Percentiles rank a stretch among this genome's conserved stretches.
These are phyloP conservation scores for Phaseolus coccineus DNA, from an alignment of 331 rosid species.

Conservation along the genomic window DNA sequence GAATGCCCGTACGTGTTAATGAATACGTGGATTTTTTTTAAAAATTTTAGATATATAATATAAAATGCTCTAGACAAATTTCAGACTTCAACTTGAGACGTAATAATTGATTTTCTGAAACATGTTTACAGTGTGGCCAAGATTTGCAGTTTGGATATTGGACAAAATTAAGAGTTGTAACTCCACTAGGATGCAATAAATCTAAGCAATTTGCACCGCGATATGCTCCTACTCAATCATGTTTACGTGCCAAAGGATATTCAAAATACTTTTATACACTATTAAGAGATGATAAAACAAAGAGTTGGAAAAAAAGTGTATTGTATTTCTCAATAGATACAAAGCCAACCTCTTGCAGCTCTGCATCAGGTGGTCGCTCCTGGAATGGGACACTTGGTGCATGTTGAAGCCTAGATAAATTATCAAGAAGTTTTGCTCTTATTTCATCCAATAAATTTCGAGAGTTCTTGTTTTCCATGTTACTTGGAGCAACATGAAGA, in stretches of 20 bases:
- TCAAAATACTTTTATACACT: background rate
- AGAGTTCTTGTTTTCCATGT: slow-evolving; percentile 64
- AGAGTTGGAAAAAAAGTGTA: slow-evolving; percentile 3
- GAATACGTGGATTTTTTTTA: background rate
- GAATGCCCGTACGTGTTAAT: background rate
- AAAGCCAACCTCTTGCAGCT: slow-evolving; percentile 53
- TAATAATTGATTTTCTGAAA: slow-evolving; percentile 28
- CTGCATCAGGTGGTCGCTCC: slow-evolving; percentile 58
- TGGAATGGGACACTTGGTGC: slow-evolving; percentile 61
- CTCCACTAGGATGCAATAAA: slow-evolving; percentile 27
- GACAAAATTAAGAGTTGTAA: slow-evolving; percentile 1
- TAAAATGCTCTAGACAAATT: slow-evolving; percentile 17
- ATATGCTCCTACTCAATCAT: slow-evolving; percentile 2
- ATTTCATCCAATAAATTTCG: slow-evolving; percentile 53
- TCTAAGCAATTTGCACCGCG: slow-evolving; percentile 8
- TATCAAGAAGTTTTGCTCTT: slow-evolving; percentile 50
- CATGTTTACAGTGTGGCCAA: background rate
- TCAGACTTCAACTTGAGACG: background rate
- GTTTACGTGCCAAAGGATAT: slow-evolving; percentile 30
- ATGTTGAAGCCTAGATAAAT: slow-evolving; percentile 57
- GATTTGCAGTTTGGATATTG: slow-evolving; percentile 3
- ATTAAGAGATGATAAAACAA: slow-evolving; percentile 18
- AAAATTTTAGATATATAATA: background rate
- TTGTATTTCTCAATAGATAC: slow-evolving; percentile 20
- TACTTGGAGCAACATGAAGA: slow-evolving; percentile 61